Conservation (phyloP, 2,329 filamentous ascomycete species). For the Colletotrichum scovillei region DNA sequence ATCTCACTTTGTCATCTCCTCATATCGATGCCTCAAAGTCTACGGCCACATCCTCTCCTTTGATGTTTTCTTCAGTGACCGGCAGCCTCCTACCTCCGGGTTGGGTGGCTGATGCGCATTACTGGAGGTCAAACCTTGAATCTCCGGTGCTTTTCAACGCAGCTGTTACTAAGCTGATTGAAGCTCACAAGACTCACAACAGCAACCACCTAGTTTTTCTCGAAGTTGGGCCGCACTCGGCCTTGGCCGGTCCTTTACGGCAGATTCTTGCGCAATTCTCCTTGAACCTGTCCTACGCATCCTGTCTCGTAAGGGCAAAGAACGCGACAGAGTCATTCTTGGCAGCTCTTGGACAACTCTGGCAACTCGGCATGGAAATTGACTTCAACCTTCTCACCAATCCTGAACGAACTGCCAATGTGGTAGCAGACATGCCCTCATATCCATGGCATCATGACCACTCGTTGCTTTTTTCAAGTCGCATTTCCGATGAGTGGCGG, state of each 20-base stretch:
- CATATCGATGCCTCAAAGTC: background rate
- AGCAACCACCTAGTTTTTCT: conserved; percentile 41
- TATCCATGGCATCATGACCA: conserved; percentile 42
- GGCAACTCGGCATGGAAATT: conserved; percentile 46
- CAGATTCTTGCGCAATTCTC: conserved; percentile 46
- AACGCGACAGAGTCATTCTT: conserved; percentile 57
- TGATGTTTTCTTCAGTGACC: background rate
- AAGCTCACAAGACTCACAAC: background rate
- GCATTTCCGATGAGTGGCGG: conserved; percentile 41
- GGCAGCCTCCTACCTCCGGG: background rate
- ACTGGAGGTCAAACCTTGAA: conserved; percentile 35
- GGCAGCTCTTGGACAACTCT: conserved; percentile 48
- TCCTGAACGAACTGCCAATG: background rate
- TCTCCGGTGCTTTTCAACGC: conserved; percentile 27
- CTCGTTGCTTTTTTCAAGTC: conserved; percentile 38
- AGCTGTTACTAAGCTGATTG: conserved; percentile 23
- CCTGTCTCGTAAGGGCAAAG: conserved; percentile 62
- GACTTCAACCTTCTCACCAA: conserved; percentile 14
- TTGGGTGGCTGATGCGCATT: conserved; percentile 5
- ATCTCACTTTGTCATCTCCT: background rate
- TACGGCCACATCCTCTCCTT: background rate
- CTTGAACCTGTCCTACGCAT: conserved; percentile 47
- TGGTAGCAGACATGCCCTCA: conserved; percentile 37
- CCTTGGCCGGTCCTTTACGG: conserved; percentile 22
- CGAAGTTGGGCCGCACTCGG: conserved; percentile 30